phyloP scores from a whole-genome alignment of 2,329 filamentous ascomycete species.

The Hypoxylon rubiginosum region DNA sequence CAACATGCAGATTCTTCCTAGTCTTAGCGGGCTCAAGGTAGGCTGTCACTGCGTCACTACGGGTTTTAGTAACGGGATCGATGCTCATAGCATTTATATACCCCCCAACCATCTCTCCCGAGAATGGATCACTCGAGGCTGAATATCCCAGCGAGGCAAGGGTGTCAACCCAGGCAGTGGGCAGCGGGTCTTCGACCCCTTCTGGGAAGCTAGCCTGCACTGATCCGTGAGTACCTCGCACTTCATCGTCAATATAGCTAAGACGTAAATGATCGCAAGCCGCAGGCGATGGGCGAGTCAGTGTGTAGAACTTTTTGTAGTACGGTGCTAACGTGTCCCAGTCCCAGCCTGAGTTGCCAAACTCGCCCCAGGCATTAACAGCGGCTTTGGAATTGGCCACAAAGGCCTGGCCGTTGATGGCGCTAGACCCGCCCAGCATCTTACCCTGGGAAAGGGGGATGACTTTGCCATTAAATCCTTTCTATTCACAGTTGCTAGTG shows the following conservation, averaged over 20 bases:
- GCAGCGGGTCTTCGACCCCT: slow-evolving; percentile 27
- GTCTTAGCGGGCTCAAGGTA: slow-evolving; percentile 33
- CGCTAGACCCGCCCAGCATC: not conserved
- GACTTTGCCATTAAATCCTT: slow-evolving; percentile 8
- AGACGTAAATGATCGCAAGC: slow-evolving; percentile 32
- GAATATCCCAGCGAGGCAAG: slow-evolving; percentile 25
- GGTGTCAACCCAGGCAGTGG: slow-evolving; percentile 34
- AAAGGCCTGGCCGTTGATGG: no score
- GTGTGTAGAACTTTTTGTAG: slow-evolving; percentile 54
- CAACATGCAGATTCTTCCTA: slow-evolving; percentile 16
- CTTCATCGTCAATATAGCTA: slow-evolving; percentile 31
- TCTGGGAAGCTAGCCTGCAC: slow-evolving; percentile 31
- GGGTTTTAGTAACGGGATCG: slow-evolving; percentile 22
- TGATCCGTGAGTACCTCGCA: slow-evolving; percentile 24
- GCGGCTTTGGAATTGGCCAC: slow-evolving; percentile 8
- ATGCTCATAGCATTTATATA: slow-evolving; percentile 26
- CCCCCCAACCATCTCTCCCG: slow-evolving; percentile 17
- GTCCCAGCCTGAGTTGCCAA: slow-evolving; percentile 7
- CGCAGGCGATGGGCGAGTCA: slow-evolving; percentile 38
- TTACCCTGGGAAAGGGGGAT: slow-evolving; percentile 5
- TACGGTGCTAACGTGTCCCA: slow-evolving; percentile 49
- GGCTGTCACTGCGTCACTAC: slow-evolving; percentile 38
- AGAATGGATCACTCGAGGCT: slow-evolving; percentile 27
- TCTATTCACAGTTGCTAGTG: not conserved
- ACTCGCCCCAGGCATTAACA: slow-evolving; percentile 3